Conservation (phyloP, 306 rosid species). For the Coriaria nepalensis region DNA sequence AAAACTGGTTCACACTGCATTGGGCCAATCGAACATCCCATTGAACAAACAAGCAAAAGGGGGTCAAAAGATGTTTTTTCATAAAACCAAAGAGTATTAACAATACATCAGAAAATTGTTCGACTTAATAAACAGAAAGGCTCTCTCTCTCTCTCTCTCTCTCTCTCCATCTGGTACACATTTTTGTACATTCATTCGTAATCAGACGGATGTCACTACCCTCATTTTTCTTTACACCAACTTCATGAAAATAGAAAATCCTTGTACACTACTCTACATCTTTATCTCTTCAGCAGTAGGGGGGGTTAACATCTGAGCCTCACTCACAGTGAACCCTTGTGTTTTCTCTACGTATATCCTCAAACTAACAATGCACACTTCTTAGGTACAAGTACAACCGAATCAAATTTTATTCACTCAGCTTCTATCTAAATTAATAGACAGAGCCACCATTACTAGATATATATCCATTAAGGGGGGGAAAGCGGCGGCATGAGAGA, state of each 20-base stretch:
- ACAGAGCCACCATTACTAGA: conserved; percentile 19
- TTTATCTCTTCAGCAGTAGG: conserved; percentile 26
- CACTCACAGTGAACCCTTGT: conserved; percentile 19
- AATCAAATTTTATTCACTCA: conserved; percentile 23
- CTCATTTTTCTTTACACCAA: conserved; percentile 33
- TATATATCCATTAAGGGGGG: conserved; percentile 2
- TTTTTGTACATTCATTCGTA: conserved; percentile 33
- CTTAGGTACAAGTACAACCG: conserved; percentile 22
- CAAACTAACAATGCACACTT: conserved; percentile 47
- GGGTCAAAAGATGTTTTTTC: too few species aligned
- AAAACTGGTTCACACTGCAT: too few species aligned
- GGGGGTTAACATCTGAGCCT: conserved; percentile 28
- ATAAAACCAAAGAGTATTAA: too few species aligned
- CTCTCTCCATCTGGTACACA: conserved; percentile 20
- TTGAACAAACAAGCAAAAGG: too few species aligned
- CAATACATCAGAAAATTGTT: conserved; percentile 16
- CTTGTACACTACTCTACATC: conserved; percentile 23
- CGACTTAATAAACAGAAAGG: conserved; percentile 12
- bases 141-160: too few species aligned
- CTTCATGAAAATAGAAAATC: too few species aligned
- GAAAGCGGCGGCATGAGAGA: conserved; percentile 19
- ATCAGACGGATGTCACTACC: conserved; percentile 23
- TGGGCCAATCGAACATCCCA: too few species aligned
- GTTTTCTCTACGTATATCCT: conserved; percentile 29
- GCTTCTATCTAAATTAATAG: conserved; percentile 28